Evolutionary conservation across 2,329 filamentous ascomycete genomes (phyloP), one percentile per base, ranked within the genome.

Genomic region (Zymoseptoria pseudotritici): DNA sequence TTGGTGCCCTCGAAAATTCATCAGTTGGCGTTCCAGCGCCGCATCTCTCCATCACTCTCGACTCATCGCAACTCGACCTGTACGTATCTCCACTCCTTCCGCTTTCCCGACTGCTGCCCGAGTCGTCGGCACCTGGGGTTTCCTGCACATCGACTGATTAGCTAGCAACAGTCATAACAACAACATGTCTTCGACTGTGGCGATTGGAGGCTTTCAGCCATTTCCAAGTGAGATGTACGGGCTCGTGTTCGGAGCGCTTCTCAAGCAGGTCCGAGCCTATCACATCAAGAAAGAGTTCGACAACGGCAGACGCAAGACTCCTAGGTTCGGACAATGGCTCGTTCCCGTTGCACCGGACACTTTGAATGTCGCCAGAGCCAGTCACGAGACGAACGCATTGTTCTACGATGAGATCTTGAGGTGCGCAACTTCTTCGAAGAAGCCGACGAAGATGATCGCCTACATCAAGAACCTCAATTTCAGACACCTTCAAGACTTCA

Each of bases 231-330:
- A 56, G 17, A 22, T 22, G 21, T 22, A 22, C 21, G 21, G 21
- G 21, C 21, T 22, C 21, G 21, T 22, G 21, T 22, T 22, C 21
- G 21, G 21, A 22, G 21, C 21, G 21, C 21, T 22, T 22, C 17
- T 56, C 21, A 57, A 19, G 24, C 42, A 22, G 21, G 21, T 22
- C 24, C 26, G 36, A 19, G 55, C 52, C 24, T 57, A 57, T 46
- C 49, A 57, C 13, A 36, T 52, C 55, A 57, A 57, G 49, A 36
- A 24, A 22, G 24, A 13, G 19, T 51, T 36, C 31, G 10, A 11
- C 55, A 57, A 13, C 54, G 22, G 22, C 22, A 56, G 29, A 11
- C 22, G 49, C 55, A 56, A 56, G 54, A 46, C 29, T 6, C 55
- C 55, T 4, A 26, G 8, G n/a, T 36, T 29, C n/a, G 55, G 22